A percentile compares a stretch with the other conserved stretches of the same genome.
Evolutionary conservation across 176 grass and related monocot species (phyloP).

Genomic region (Carex parvula): DNA sequence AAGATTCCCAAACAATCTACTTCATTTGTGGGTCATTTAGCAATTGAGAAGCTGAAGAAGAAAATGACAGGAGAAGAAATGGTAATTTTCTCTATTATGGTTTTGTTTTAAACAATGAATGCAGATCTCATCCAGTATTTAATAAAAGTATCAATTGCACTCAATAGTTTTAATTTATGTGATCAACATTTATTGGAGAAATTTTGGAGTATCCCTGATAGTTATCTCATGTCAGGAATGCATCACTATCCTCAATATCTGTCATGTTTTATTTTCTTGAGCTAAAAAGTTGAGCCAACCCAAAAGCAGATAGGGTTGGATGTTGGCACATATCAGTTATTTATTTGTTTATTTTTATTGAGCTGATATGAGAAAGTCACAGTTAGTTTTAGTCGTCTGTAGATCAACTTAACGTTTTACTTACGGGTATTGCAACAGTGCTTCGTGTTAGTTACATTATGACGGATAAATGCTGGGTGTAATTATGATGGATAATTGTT

Average conservation of each 20-base stretch:
- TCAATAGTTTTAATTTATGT: neutral
- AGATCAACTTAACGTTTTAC: neutral
- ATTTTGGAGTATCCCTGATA: neutral
- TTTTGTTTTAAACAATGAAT: neutral
- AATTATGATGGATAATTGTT: neutral
- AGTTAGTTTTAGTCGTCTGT: neutral
- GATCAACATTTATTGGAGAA: neutral
- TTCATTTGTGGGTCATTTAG: slow-evolving; percentile 64
- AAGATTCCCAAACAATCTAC: slow-evolving; percentile 53
- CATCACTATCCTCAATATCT: neutral
- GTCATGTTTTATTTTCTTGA: neutral
- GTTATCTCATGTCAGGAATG: neutral
- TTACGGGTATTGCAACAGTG: neutral
- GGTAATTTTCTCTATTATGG: slow-evolving; percentile 34
- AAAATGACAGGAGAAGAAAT: slow-evolving; percentile 50
- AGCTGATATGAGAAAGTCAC: neutral
- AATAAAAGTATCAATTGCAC: neutral
- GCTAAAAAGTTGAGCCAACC: neutral
- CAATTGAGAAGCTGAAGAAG: slow-evolving; percentile 45
- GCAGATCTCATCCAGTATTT: neutral
- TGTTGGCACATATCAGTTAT: neutral
- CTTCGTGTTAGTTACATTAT: neutral
- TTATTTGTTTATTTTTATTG: neutral
- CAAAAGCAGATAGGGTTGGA: neutral
- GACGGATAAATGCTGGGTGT: neutral